Base-by-base conservation (phyloP, 2,329 filamentous ascomycete species). In the Ustulina deusta region DNA sequence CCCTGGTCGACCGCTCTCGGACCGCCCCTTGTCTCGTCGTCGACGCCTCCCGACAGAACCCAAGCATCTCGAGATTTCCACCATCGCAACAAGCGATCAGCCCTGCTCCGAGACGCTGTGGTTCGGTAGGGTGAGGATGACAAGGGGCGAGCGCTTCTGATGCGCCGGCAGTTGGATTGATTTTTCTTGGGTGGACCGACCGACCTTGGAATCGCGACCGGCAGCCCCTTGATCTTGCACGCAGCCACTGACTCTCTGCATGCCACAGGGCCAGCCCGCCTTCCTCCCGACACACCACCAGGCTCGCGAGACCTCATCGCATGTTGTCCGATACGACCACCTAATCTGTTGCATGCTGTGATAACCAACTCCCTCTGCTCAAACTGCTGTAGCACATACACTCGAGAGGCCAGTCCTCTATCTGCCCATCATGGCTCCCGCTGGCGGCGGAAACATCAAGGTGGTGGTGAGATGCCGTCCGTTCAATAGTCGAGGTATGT, bases 401-500 rank as follows among this genome's bases (percentile, higher is more conserved):
- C 49, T 58, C 63, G 69, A 74, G 70, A 73, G 64, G 40, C 48
- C 55, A 49, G 44, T 68, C 73, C 71, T 72, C 70, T 56, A 66
- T 48, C 65, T 71, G 64, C 69, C 68, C 75, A 79, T 66, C 77
- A 93, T 93, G 90, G 86, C 88, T 71, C 72, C 84, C 69, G 83
- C 87, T 75, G 93, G 93, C 78, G 94, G 92, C 83, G 94, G 96
- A 79, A 99, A 99, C 79, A 99, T 99, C 82, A 99, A 99, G 90
- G 96, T 99, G 84, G 96, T 99, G 86, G 96, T 99, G 85, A 90
- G 96, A 84, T 91, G 92, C 76, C 90, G 96, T 79, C 96, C 96
- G 58, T 99, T 99, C 84, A 99, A 99, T 81, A 90, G 89, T 78
- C 90, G 94, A 95, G 93, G 94, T 95, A 85, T 67, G 85, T 70